A percentile compares a stretch with the other conserved stretches of the same genome.
These are phyloP conservation scores for Mycena rebaudengoi DNA, from an alignment of 768 basidiomycete species.

Conservation along the genomic window DNA sequence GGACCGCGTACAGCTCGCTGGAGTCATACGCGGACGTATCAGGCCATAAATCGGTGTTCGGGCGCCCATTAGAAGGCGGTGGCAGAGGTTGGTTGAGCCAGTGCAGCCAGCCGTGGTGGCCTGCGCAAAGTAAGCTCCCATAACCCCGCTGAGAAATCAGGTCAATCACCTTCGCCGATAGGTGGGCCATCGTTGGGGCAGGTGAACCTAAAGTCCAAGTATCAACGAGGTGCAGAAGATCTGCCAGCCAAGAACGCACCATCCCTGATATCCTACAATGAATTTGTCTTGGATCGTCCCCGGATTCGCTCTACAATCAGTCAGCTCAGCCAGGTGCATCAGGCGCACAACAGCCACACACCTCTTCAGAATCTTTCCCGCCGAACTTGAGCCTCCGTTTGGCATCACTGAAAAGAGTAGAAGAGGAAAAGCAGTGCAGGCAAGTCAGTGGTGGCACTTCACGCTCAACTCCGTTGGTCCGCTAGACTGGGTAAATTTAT, in stretches of 20 bases:
- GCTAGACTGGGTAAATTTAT: no score
- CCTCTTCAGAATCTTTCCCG: conserved; percentile 53
- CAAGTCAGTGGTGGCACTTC: no score
- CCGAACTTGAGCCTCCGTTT: neutral
- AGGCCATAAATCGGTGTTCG: conserved; percentile 84
- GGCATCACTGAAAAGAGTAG: conserved; percentile 5
- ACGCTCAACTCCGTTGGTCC: no score
- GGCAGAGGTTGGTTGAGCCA: conserved; percentile 80
- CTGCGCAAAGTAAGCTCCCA: conserved; percentile 33
- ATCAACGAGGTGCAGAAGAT: neutral
- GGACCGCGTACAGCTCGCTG: conserved; percentile 74
- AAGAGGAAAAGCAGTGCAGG: neutral
- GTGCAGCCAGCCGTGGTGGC: conserved; percentile 88
- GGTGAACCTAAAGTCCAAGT: conserved; percentile 62
- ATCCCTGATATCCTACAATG: conserved; percentile 88
- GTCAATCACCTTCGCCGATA: conserved; percentile 63
- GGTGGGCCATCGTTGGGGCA: conserved; percentile 75
- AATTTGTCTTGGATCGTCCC: conserved; percentile 86
- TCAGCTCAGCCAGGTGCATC: conserved; percentile 6
- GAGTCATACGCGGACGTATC: conserved; percentile 75
- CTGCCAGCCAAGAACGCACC: conserved; percentile 51
- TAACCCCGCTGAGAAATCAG: neutral
- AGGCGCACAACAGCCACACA: conserved; percentile 25
- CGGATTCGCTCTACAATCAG: conserved; percentile 63
- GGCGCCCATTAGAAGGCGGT: conserved; percentile 62